Conservation (phyloP, 140 eudicot species). For the Anethum foeniculum region DNA sequence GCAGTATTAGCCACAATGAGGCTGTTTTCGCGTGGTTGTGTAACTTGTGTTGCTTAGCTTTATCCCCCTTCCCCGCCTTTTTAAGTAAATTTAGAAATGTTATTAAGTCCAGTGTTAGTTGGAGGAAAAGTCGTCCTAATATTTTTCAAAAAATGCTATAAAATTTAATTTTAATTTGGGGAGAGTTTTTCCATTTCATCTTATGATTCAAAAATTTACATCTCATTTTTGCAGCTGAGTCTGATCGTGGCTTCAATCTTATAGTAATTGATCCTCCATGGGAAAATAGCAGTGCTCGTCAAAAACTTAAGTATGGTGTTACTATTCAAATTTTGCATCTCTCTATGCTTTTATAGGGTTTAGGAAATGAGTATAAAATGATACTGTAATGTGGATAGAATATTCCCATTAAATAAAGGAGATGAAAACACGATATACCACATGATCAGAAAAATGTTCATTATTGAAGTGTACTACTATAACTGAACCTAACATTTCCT, state of each 20-base stretch:
- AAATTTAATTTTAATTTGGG: background rate
- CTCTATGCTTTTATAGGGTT: constrained; percentile 5
- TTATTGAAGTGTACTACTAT: background rate
- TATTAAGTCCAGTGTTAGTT: background rate
- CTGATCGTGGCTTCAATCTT: constrained; percentile 69
- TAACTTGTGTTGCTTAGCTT: constrained; percentile 1
- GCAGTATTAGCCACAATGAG: background rate
- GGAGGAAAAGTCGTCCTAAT: background rate
- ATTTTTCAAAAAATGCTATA: background rate
- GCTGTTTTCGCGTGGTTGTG: background rate
- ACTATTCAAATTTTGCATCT: constrained; percentile 11
- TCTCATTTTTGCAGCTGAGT: constrained; percentile 44
- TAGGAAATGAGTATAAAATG: background rate
- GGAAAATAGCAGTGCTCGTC: constrained; percentile 97
- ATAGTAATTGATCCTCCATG: constrained; percentile 91
- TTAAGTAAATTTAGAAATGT: background rate
- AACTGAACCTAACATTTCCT: background rate
- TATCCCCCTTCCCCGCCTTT: too few species aligned
- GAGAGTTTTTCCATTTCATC: background rate
- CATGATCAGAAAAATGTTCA: background rate
- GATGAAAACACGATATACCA: background rate
- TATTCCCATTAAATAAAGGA: background rate
- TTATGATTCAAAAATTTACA: background rate
- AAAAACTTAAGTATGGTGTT: constrained; percentile 56
- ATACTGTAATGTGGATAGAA: background rate